Conservation (phyloP, 257 asterid genomes). For the Solanum boliviense region DNA sequence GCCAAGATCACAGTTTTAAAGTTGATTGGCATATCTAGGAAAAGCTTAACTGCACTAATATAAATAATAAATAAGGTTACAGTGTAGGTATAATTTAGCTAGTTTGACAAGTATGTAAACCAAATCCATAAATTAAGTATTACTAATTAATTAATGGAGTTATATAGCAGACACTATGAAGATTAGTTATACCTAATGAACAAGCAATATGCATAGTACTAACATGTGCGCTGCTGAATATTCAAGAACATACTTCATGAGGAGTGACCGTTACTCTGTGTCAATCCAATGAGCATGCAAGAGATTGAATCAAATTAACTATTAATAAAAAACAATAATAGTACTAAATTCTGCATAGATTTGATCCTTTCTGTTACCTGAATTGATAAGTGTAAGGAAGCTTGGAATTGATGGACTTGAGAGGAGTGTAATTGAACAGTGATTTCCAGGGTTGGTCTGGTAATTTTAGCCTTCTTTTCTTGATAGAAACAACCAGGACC, state of each 20-base stretch:
- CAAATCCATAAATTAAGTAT: neutral
- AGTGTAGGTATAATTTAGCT: neutral
- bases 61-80: neutral
- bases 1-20: neutral
- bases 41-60: neutral
- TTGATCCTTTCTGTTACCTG: slow-evolving; percentile 27
- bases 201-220: neutral
- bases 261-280: neutral
- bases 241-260: neutral
- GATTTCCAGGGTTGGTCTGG: slow-evolving; percentile 36
- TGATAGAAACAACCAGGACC: slow-evolving; percentile 39
- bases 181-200: neutral
- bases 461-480: slow-evolving; percentile 38
- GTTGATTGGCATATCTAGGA: neutral
- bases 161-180: neutral
- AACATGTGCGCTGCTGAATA: neutral
- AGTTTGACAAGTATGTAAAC: neutral
- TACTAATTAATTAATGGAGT: neutral
- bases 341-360: neutral
- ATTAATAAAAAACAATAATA: neutral
- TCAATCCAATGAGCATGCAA: neutral
- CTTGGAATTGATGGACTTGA: slow-evolving; percentile 45
- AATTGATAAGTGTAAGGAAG: slow-evolving; percentile 52
- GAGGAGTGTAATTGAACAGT: slow-evolving; percentile 27
- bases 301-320: neutral